Evolutionary conservation across 2,329 filamentous ascomycete genomes (phyloP), one percentile per base, ranked within the genome.

Genomic region (Alternaria incomplexa): DNA sequence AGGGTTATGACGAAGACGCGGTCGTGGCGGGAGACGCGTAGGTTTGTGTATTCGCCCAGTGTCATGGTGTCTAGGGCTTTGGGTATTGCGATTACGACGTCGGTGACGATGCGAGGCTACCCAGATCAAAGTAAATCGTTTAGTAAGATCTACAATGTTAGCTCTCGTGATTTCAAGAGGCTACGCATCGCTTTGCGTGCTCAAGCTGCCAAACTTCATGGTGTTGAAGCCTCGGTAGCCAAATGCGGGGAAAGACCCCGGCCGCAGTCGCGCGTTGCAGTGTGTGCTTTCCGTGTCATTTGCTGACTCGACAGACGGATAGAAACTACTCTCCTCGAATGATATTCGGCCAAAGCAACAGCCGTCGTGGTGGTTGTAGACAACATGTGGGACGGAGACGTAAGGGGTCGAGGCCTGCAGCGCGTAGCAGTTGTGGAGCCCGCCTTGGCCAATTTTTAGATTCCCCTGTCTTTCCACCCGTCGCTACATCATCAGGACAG

Each of bases 1-100:
- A 87, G 84, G 9, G 85, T 86, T 52, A 87, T 81, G 56, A 87
- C 78, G 71, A 85, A 86, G 65, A 85, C 75, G 63, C 83, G 81
- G 65, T 80, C 82, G 73, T 84, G 73, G 58, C 82, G 82, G 58
- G 82, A 81, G 30, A 86, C 75, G 6, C 80, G 78, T 32, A 86
- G 77, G 63, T 85, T 81, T 46, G 77, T 77, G 67, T 84, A 79
- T 13, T 71, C 53, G 32, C 74, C 72, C 9, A 76, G 23, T 13
- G 61, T 48, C 74, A 77, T 77, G 3, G 8, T 26, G 53, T 7
- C 3, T 13, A 7, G 12, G 12, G 32, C 13, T n/a, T 30, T 8
- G 8, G 17, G 23, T 3, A 1, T 23, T n/a, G 36, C 8, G 32
- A 22, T 23, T 26, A 44, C n/a, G 26, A 40, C 2, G 30, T 28